phyloP scores from a whole-genome alignment of 2,329 filamentous ascomycete species.

The Fusarium subglutinans region DNA sequence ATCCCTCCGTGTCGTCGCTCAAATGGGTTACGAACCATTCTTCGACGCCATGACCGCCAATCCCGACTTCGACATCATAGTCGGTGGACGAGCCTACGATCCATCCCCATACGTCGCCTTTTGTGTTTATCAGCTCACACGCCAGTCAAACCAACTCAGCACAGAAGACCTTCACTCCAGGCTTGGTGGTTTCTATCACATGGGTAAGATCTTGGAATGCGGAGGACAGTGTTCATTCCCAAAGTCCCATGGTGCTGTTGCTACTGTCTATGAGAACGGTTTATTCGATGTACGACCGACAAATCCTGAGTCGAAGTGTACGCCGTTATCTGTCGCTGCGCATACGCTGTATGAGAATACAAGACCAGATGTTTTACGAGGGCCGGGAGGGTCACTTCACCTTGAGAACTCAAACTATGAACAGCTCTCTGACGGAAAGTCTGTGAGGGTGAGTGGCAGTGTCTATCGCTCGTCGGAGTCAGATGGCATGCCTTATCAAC shows the following conservation, averaged over 20 bases:
- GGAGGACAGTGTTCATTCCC: slow-evolving; percentile 58
- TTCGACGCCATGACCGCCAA: slow-evolving; percentile 51
- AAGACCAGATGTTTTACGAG: slow-evolving; percentile 58
- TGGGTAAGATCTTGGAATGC: slow-evolving; percentile 66
- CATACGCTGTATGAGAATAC: slow-evolving; percentile 66
- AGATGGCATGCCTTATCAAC: slow-evolving; percentile 21
- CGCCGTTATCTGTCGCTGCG: slow-evolving; percentile 59
- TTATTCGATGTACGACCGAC: slow-evolving; percentile 58
- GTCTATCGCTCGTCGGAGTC: slow-evolving; percentile 8
- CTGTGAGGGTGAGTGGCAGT: slow-evolving; percentile 29
- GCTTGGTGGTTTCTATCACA: slow-evolving; percentile 55
- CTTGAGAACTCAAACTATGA: slow-evolving; percentile 46
- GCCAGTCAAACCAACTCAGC: neutral
- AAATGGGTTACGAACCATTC: slow-evolving; percentile 59
- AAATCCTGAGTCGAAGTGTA: slow-evolving; percentile 53
- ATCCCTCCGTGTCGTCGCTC: slow-evolving; percentile 52
- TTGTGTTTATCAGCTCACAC: slow-evolving; percentile 22
- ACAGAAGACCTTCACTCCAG: neutral
- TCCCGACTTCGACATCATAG: slow-evolving; percentile 57
- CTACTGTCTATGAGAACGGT: slow-evolving; percentile 52
- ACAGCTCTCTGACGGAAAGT: slow-evolving; percentile 15
- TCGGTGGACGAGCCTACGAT: slow-evolving; percentile 57
- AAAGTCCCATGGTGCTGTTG: slow-evolving; percentile 54
- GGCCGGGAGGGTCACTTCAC: slow-evolving; percentile 60
- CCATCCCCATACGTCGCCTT: slow-evolving; percentile 53